Conservation (phyloP, 2,329 filamentous ascomycete genomes). For the Ascochyta lentis region DNA sequence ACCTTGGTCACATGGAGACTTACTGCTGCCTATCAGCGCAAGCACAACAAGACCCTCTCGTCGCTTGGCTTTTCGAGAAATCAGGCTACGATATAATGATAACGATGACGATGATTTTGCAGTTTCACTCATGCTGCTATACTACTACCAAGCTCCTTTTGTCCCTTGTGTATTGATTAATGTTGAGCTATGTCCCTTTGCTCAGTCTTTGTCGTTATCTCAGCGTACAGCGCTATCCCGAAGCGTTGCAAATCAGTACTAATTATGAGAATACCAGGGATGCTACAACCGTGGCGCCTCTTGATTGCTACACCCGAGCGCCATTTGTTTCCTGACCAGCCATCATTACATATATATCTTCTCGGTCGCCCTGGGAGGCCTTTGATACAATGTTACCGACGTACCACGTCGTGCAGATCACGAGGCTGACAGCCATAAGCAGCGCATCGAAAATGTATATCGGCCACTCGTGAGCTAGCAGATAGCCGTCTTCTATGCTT, state of each 20-base stretch:
- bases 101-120: not conserved
- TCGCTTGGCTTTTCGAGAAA: not conserved
- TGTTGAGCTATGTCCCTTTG: no score
- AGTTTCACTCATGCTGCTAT: not conserved
- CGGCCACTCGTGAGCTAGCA: constrained; percentile 57
- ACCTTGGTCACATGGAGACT: not conserved
- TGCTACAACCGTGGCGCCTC: not conserved
- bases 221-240: not conserved
- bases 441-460: constrained; percentile 59
- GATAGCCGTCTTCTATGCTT: constrained; percentile 49
- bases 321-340: not conserved
- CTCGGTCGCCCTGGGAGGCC: not conserved
- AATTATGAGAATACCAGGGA: not conserved
- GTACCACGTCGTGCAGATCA: constrained; percentile 4
- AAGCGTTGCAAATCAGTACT: not conserved
- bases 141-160: not conserved
- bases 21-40: no score
- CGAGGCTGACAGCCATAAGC: constrained; percentile 48
- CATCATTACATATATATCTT: not conserved
- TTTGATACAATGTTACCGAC: not conserved
- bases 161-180: not conserved
- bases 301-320: not conserved
- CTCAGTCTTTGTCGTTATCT: no score
- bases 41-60: not conserved
- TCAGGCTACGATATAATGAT: constrained; percentile 1